Percentiles rank a stretch among this genome's conserved stretches.
Conservation (phyloP, 768 basidiomycete species). For the Gloeostereum incarnatum region DNA sequence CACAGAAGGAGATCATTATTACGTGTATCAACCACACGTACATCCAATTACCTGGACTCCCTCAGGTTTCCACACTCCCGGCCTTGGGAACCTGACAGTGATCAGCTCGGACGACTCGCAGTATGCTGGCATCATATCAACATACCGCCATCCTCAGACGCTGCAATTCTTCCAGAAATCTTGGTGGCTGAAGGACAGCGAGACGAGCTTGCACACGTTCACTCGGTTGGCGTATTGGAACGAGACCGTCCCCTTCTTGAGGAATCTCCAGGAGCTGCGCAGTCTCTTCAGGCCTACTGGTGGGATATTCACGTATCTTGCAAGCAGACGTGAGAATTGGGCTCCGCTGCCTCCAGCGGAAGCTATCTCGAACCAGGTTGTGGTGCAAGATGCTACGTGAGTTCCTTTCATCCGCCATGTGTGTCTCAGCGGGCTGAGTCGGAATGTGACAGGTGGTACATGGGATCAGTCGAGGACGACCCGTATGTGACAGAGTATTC, state of each 20-base stretch:
- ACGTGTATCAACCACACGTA: too few species aligned
- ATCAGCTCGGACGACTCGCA: too few species aligned
- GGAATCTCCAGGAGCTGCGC: slow-evolving; percentile 7
- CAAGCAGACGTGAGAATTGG: slow-evolving; percentile 8
- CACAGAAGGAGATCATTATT: too few species aligned
- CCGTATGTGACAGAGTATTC: not conserved
- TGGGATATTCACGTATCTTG: slow-evolving; percentile 10
- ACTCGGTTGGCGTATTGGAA: not conserved
- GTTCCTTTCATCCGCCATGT: not conserved
- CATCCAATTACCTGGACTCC: too few species aligned
- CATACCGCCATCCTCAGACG: too few species aligned
- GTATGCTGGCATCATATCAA: too few species aligned
- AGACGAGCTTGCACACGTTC: not conserved
- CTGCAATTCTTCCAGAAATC: too few species aligned
- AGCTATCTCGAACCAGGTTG: slow-evolving; percentile 8
- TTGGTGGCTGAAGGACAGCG: too few species aligned
- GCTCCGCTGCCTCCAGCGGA: slow-evolving; percentile 9
- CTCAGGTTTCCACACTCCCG: too few species aligned
- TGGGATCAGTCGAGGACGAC: not conserved
- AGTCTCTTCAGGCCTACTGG: slow-evolving; percentile 13
- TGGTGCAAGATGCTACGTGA: slow-evolving; percentile 10
- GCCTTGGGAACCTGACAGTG: too few species aligned
- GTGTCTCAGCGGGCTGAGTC: not conserved
- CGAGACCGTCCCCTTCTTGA: not conserved
- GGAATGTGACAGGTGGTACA: not conserved